Base-by-base conservation (phyloP, 2,329 filamentous ascomycete species). In the Exophiala spinifera region DNA sequence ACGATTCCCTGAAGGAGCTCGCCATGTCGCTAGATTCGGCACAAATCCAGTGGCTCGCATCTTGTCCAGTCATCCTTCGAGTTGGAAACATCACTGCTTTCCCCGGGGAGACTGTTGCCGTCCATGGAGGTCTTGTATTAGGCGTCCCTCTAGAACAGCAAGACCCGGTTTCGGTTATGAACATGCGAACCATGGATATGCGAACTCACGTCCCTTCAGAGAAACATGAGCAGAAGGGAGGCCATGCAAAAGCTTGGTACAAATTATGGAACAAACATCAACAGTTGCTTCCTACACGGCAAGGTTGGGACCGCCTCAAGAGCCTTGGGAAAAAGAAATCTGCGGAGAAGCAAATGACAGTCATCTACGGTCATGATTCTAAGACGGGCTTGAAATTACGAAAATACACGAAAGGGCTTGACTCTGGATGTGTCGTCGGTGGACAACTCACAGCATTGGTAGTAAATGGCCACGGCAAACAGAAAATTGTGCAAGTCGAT, bases 291-390 rank as follows among this genome's bases (percentile, higher is more conserved):
- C 45, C 54, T 10, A 40, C 54, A 37, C 55, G 53, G 13, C 33
- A 56, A 36, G 37, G 50, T 6, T 45, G 59, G 15, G 31, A 31
- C 21, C 25, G 34, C 20, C 43, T 45, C 15, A 49, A 36, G 46
- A 43, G 33, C 11, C 11, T 34, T 3, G 49, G 55, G 15, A 60
- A 21, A 31, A 31, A 23, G 36, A 46, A 37, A 44, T 15, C 36
- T 3, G 21, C 45, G 34, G 56, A 46, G 37, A 42, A 42, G n/a
- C 62, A 51, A 13, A 81, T 76, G 37, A 89, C 88, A 1, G 86
- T 95, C 37, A 79, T 95, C 53, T 96, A 95, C 70, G 91, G 91
- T 4, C 92, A 97, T 68, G 89, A 96, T 68, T 82, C 89, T 19
- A 85, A 85, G 64, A 73, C 74, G 2, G 91, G 90, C 0, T 79